Base-by-base conservation (phyloP, 2,329 filamentous ascomycete genomes). In the Ophiosphaerella narmari region DNA sequence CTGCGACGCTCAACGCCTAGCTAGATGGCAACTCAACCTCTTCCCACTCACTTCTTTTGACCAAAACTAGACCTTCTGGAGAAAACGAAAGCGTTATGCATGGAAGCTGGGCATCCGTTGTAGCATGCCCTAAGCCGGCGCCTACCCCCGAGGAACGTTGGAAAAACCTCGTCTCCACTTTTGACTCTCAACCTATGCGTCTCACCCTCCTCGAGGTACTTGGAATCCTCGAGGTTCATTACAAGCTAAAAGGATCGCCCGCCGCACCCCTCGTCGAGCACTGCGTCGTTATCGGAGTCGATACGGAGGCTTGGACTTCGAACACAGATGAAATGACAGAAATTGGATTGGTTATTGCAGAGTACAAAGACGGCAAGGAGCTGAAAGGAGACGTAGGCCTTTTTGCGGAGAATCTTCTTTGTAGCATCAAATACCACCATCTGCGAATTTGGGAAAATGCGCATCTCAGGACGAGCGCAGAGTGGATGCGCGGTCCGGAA, bases 281-380 rank as follows among this genome's bases (percentile, higher is more conserved):
- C 29, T 46, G 42, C 0, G 32, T 60, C 16, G 42, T 55, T 0
- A 41, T 64, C 2, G 53, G 53, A 31, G 36, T 64, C 1, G 61
- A 64, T 29, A 64, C 61, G 0, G 61, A 64, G 33, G 56, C 55
- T 0, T 57, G 54, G 43, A 60, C 57, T 1, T 36, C 40, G 3
- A 58, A 60, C 24, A 55, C 55, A 0, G 43, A 48, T 12, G 43
- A 50, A 13, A 49, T 64, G 41, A 64, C 60, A 1, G 61, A 66
- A 46, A 39, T 66, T 2, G 63, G 63, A 1, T 8, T 64, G 0
- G 50, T 43, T 12, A 24, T 43, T 11, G 31, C 31, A 9, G 41
- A 43, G 29, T 36, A 35, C 41, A 43, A 35, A 26, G 13, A 35
- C n/a, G 41, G 41, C 7, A 35, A 35, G 9, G 9, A 26, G 13